Base-by-base conservation (phyloP, 1,284 basidiomycete species). In the Pseudozyma hubeiensis region DNA sequence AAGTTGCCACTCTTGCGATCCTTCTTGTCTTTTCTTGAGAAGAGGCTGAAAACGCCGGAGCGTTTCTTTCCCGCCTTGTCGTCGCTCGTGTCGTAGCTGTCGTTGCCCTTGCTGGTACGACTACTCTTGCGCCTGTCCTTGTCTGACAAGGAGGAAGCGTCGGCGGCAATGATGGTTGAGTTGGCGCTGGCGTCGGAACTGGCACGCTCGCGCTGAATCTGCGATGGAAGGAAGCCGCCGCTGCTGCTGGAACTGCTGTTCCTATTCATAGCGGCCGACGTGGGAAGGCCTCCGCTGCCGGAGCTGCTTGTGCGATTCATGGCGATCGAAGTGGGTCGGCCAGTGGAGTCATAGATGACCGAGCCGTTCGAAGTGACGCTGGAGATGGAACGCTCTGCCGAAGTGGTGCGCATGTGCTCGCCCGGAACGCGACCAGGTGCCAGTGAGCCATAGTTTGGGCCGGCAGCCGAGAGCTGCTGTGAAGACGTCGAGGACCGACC, bases 21-120 rank as follows among this genome's bases (percentile, higher is more conserved):
- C 64, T 78, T 80, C 55, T 80, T 80, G 65, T 81, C 80, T 58
- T 81, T 81, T 9, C 80, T 60, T 9, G 77, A 77, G 61, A 81
- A 81, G 24, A 81, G 72, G 40, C 74, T 77, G 57, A 81, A 81
- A 24, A 81, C 80, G 52, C 80, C 79, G 9, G 80, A 80, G 3
- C 78, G 73, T 67, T 81, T 81, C 79, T 81, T 81, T 52, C 61
- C 63, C 10, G 63, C 49, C 53, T 81, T 81, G 16, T 79, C 78
- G 11, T 80, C 80, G 34, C 31, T 40, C 45, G 47, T 55, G 30
- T 75, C 77, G 50, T 72, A 66, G 34, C 55, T 71, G 44, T 72
- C 68, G 35, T 53, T 64, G 35, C 55, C 60, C 45, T 76, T 77
- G 46, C 76, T 78, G 39, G 46, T 67, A 44, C 76, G 73, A 29